Evolutionary conservation across 768 basidiomycete genomes (phyloP).

Genomic region (Kwoniella sp.): DNA sequence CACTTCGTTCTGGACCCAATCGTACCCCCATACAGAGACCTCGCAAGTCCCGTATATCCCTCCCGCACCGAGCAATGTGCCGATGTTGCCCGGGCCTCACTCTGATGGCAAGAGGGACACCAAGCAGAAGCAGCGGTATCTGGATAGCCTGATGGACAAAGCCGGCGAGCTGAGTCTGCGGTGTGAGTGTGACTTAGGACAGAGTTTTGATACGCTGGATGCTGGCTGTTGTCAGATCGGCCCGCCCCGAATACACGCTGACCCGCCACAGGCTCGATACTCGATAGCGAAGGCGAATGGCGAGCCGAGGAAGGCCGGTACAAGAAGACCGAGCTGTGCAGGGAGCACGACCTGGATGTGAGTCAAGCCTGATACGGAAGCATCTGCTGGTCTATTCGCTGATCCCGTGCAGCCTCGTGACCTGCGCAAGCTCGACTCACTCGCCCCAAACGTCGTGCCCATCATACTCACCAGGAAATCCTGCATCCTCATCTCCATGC

Average conservation of each 20-base stretch:
- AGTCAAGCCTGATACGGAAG: slow-evolving; percentile 44
- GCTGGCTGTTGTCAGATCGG: background rate
- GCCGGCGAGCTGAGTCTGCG: slow-evolving; percentile 85
- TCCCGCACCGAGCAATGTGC: slow-evolving; percentile 12
- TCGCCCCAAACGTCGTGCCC: slow-evolving; percentile 88
- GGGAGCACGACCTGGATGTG: slow-evolving; percentile 85
- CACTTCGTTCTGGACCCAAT: slow-evolving; percentile 32
- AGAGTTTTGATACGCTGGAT: background rate
- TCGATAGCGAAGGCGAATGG: slow-evolving; percentile 72
- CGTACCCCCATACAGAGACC: slow-evolving; percentile 19
- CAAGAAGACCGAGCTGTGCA: slow-evolving; percentile 81
- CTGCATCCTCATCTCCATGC: slow-evolving; percentile 85
- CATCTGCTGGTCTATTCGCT: background rate
- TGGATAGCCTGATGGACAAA: slow-evolving; percentile 53
- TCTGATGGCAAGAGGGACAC: slow-evolving; percentile 23
- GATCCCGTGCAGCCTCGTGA: slow-evolving; percentile 69
- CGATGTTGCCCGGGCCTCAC: too few species aligned
- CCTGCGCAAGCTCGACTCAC: slow-evolving; percentile 90
- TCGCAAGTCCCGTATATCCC: slow-evolving; percentile 23
- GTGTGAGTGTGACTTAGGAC: slow-evolving; percentile 58
- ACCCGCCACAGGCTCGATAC: slow-evolving; percentile 62
- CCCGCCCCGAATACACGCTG: background rate
- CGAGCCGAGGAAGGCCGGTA: slow-evolving; percentile 54
- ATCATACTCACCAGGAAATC: slow-evolving; percentile 85
- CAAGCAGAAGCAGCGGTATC: slow-evolving; percentile 39